Base-by-base conservation (phyloP, 108 stramenopile species). In the Skeletonema grethae region DNA sequence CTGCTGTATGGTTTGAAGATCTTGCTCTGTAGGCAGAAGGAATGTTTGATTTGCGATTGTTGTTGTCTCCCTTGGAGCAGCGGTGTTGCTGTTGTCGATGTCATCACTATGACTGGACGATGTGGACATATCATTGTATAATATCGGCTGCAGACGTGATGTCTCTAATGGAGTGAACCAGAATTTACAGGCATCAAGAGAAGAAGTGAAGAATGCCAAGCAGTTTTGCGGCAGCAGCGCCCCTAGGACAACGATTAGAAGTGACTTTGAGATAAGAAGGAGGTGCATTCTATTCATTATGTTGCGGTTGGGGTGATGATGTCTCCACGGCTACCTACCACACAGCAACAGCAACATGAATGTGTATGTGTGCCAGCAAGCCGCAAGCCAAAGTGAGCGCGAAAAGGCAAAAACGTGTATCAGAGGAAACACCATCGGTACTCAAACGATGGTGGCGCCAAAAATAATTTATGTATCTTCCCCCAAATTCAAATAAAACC, bases 31-130 rank as follows among this genome's bases (percentile, higher is more conserved):
- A 1, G 74, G 74, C 9, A 59, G 45, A n/a, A 53, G 59, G 31
- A 75, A 75, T 34, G 31, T 75, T 29, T 67, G 58, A 60, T 67
- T 61, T 36, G 66, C 74, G 46, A 75, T 67, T n/a, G 45, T 75
- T 36, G 57, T 59, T 48, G 72, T 63, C 25, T 28, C 11, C 25
- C 28, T n/a, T 43, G 48, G 7, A 29, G 15, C 12, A n/a, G 56
- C n/a, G 56, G 25, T 57, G 10, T 12, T 32, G 3, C 18, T 11
- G 16, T 22, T 5, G 4, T 63, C 4, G 18, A 13, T n/a, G 3
- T 35, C 35, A 7, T 62, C 30, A 50, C 6, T 6, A 12, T 50
- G 18, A 7, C 48, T 22, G 15, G 48, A 50, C 15, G 20, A 50
- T 20, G 48, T 20, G 18, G 50, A 4, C n/a, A 53, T 53, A 22